phyloP scores from a whole-genome alignment of 2,329 filamentous ascomycete genomes.

The Cadophora luteo-olivacea region DNA sequence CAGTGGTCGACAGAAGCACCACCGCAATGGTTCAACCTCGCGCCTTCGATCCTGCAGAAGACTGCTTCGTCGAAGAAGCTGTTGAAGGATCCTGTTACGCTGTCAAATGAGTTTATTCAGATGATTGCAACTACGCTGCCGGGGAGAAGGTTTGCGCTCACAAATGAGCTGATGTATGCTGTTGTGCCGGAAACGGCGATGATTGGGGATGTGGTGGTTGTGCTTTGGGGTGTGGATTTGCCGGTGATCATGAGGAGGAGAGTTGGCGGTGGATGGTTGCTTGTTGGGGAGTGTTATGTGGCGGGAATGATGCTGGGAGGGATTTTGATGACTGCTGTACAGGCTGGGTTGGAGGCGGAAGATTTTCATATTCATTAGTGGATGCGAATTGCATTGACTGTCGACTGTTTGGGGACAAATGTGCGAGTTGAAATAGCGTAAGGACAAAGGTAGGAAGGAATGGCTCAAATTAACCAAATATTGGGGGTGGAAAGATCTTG shows the following conservation, averaged over 20 bases:
- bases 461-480: too few species aligned
- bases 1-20: neutral
- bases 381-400: too few species aligned
- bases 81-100: neutral
- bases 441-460: too few species aligned
- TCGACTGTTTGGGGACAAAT: too few species aligned
- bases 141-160: neutral
- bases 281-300: neutral
- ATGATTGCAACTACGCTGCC: neutral
- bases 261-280: neutral
- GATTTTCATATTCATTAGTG: too few species aligned
- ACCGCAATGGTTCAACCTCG: neutral
- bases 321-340: neutral
- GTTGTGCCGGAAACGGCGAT: neutral
- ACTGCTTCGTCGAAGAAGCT: neutral
- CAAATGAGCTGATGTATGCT: neutral
- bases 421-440: too few species aligned
- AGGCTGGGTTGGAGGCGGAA: neutral
- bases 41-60: neutral
- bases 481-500: too few species aligned
- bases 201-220: neutral
- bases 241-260: neutral
- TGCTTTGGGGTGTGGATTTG: neutral
- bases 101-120: neutral
- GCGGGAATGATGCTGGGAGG: neutral